Base-by-base conservation (phyloP, 2,329 filamentous ascomycete species). In the Alternaria triticimaculans region DNA sequence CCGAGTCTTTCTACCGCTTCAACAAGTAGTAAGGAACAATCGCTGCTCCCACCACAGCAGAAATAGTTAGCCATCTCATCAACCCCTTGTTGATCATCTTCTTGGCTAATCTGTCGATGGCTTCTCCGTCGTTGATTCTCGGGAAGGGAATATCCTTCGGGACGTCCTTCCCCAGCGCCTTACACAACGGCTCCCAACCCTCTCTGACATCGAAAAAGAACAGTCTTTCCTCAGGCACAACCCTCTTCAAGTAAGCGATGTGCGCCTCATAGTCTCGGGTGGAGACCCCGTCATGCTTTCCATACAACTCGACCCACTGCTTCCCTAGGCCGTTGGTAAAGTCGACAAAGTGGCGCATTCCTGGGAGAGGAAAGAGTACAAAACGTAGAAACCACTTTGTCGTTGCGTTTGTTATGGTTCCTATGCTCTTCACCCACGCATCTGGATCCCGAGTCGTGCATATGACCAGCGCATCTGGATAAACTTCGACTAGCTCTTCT, bases 381-480 rank as follows among this genome's bases (percentile, higher is more conserved):
- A 70, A 44, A 3, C 65, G 28, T n/a, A 75, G 55, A 25, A 70
- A 75, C 55, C 63, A 65, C 49, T 68, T 43, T 8, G 61, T 63
- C 10, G 62, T n/a, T 4, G 57, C 58, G 21, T 65, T 64, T 4
- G 58, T 15, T 5, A 69, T 45, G 4, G 25, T 55, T 10, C 53
- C 53, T 62, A 74, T 71, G 49, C 69, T 73, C 44, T 72, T 67
- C 2, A 68, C 66, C 71, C 72, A 75, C 11, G 63, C 60, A 20
- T 73, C 65, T 10, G 67, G 63, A 30, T 74, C 69, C 6, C 73
- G 62, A 11, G 66, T 54, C 4, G 73, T 76, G 60, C 69, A 70
- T 18, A 87, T 80, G 5, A 86, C 83, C 58, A 82, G 82, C 12
- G 84, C 84, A 26, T 86, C 78, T 0, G 85, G 84, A 62, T 85